A percentile compares a stretch with the other conserved stretches of the same genome.
Conservation (phyloP, 352 stramenopile genomes). For the Thraustochytrium striatum region DNA sequence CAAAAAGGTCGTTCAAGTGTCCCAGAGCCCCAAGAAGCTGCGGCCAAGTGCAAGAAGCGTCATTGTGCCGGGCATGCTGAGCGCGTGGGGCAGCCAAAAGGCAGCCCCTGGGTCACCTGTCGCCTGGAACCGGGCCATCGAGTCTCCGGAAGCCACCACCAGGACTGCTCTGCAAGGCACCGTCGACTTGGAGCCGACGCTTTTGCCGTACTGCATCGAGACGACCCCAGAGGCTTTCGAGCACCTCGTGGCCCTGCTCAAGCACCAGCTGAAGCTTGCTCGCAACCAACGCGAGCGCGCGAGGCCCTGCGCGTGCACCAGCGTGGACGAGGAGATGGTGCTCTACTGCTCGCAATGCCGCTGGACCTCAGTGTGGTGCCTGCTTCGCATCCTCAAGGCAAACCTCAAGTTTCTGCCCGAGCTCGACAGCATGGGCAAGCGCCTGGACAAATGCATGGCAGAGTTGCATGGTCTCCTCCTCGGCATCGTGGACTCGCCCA, state of each 20-base stretch:
- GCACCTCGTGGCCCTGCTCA: constrained; percentile 16
- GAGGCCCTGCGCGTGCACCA: not conserved
- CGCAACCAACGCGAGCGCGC: not conserved
- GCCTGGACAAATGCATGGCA: not conserved
- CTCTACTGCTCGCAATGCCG: not conserved
- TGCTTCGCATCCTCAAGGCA: not conserved
- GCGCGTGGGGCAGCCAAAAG: too few species aligned
- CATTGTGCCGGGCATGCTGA: too few species aligned
- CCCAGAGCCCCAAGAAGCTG: too few species aligned
- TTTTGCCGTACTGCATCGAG: constrained; percentile 26
- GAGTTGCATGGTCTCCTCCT: constrained; percentile 21
- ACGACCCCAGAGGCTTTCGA: not conserved
- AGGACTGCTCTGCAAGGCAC: too few species aligned
- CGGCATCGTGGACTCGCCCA: not conserved
- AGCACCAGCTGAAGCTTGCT: not conserved
- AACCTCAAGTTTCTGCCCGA: not conserved
- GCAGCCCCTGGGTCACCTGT: too few species aligned
- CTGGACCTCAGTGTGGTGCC: not conserved
- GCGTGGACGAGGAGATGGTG: not conserved
- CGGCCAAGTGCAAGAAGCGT: too few species aligned
- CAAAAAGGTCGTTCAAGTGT: too few species aligned
- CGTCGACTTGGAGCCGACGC: too few species aligned
- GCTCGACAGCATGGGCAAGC: not conserved
- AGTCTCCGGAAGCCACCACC: too few species aligned
- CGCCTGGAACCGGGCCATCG: too few species aligned